Evolutionary conservation across 306 rosid species (phyloP).

Genomic region (Calophaca sinica): DNA sequence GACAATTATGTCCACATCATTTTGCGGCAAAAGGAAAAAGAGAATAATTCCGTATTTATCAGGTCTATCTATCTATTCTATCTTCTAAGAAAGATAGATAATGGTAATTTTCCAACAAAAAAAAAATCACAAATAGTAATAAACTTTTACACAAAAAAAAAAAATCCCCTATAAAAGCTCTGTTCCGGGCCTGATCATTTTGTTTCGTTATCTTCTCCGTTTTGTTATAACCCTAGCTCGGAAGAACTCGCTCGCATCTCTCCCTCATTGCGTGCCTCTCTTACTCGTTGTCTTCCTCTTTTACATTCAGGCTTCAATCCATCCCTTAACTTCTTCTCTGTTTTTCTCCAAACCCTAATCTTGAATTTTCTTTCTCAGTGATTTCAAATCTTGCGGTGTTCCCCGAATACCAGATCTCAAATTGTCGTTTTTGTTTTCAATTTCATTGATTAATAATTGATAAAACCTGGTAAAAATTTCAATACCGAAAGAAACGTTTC

Average conservation of each 20-base stretch:
- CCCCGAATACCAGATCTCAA: conserved; percentile 49
- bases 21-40: neutral
- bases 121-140: neutral
- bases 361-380: neutral
- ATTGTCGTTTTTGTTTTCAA: neutral
- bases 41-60: neutral
- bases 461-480: neutral
- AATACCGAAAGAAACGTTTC: neutral
- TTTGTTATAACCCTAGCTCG: conserved; percentile 53
- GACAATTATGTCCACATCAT: neutral
- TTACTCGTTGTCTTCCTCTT: conserved; percentile 9
- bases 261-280: conserved; percentile 1
- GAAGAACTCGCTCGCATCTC: neutral
- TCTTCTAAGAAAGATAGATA: neutral
- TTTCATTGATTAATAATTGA: neutral
- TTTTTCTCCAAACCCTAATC: conserved; percentile 21
- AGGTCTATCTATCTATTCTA: neutral
- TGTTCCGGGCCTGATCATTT: conserved; percentile 21
- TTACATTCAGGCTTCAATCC: neutral
- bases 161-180: conserved; percentile 27
- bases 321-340: neutral
- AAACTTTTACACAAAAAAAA: too few species aligned
- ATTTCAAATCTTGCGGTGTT: conserved; percentile 4
- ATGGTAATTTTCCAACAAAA: neutral
- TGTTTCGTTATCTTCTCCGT: conserved; percentile 50